Evolutionary conservation across 345 rosid genomes (phyloP).

Genomic region (Jatropha curcas): DNA sequence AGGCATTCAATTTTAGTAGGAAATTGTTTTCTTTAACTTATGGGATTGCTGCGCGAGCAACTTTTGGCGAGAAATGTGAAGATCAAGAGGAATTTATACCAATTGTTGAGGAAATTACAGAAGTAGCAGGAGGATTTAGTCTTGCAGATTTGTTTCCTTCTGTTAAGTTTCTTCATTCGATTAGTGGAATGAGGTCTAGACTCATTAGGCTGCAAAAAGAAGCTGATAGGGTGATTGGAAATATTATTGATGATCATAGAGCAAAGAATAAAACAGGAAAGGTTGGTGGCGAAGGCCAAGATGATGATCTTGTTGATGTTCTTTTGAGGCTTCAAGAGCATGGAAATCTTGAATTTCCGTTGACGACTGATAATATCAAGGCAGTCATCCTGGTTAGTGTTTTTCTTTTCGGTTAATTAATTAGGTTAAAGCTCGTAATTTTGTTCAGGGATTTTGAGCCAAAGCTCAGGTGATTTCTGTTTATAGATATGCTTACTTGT

Average conservation of each 20-base stretch:
- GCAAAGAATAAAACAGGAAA: neutral
- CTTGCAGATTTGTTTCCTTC: constrained; percentile 26
- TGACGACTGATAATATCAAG: constrained; percentile 31
- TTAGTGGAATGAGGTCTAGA: neutral
- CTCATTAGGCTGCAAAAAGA: neutral
- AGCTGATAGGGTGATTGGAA: constrained; percentile 3
- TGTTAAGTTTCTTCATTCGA: neutral
- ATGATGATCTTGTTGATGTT: constrained; percentile 32
- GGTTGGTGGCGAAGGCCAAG: neutral
- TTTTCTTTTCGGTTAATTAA: no score
- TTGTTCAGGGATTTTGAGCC: no score
- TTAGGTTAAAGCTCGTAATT: no score
- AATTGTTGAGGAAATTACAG: neutral
- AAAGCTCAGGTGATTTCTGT: no score
- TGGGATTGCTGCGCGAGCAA: constrained; percentile 19
- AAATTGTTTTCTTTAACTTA: constrained; percentile 12
- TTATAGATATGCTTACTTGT: neutral
- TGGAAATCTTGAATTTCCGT: constrained; percentile 20
- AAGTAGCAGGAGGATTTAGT: constrained; percentile 6
- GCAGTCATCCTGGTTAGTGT: constrained; percentile 35
- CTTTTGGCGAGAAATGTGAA: constrained; percentile 27
- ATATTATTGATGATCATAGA: constrained; percentile 5
- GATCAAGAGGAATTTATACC: constrained; percentile 23
- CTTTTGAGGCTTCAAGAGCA: constrained; percentile 34
- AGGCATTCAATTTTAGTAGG: constrained; percentile 25